phyloP scores from a whole-genome alignment of 306 rosid genomes.

The Macrotyloma uniflorum region DNA sequence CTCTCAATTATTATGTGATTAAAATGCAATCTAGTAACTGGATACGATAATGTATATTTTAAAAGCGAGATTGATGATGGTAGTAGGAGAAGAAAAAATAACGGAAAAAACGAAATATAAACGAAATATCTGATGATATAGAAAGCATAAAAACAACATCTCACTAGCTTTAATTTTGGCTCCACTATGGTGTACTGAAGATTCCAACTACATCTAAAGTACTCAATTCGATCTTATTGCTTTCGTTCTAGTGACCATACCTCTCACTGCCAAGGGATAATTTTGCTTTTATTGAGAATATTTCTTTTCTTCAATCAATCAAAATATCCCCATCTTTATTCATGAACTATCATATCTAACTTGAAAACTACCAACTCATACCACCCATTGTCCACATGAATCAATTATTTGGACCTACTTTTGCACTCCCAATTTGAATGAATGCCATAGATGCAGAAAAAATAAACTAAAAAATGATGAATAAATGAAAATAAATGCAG shows the following conservation, averaged over 20 bases:
- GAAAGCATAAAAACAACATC: conserved; percentile 34
- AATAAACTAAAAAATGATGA: neutral
- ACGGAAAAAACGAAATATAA: conserved; percentile 2
- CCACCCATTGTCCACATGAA: conserved; percentile 43
- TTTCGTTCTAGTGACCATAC: conserved; percentile 42
- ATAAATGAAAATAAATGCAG: neutral
- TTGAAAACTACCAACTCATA: conserved; percentile 48
- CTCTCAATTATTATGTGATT: too few relatives aligned
- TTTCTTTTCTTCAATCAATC: conserved; percentile 45
- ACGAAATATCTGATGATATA: conserved; percentile 26
- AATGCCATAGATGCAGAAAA: neutral
- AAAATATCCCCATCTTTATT: conserved; percentile 59
- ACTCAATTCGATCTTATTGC: conserved; percentile 34
- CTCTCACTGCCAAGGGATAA: conserved; percentile 34
- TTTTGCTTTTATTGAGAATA: conserved; percentile 45
- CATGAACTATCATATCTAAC: conserved; percentile 63
- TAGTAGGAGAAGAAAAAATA: neutral
- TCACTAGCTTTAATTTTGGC: conserved; percentile 42
- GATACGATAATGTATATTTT: too few relatives aligned
- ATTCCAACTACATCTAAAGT: conserved; percentile 46
- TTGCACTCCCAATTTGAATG: conserved; percentile 29
- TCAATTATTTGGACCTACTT: conserved; percentile 54
- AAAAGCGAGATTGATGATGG: too few relatives aligned
- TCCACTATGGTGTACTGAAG: conserved; percentile 48
- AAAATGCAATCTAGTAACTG: too few relatives aligned